Conservation (phyloP, 2,329 filamentous ascomycete species). For the Fusarium odoratissimum region DNA sequence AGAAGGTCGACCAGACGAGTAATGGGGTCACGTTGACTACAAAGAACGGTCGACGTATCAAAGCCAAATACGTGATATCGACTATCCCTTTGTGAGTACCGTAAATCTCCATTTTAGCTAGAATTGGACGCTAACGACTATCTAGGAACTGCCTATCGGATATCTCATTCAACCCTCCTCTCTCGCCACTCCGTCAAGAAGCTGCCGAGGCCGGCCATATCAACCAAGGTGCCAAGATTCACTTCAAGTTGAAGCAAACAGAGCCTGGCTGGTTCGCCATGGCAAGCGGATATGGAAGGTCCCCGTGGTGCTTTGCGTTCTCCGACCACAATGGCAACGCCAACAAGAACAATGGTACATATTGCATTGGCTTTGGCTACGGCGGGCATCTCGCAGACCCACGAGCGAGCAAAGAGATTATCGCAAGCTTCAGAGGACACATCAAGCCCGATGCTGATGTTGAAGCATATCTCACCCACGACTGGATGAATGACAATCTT, state of each 20-base stretch:
- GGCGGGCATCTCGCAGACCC: constrained; percentile 8
- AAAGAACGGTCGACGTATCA: constrained; percentile 9
- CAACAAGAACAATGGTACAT: constrained; percentile 1
- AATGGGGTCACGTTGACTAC: neutral
- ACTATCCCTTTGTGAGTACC: constrained; percentile 32
- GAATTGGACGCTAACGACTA: neutral
- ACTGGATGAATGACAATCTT: constrained; percentile 34
- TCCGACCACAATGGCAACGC: constrained; percentile 34
- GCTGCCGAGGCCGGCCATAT: constrained; percentile 20
- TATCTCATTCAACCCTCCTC: neutral
- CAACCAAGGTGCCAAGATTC: constrained; percentile 22
- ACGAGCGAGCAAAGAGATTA: neutral
- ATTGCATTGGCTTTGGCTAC: constrained; percentile 35
- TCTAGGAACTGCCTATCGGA: neutral
- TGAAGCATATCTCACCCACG: constrained; percentile 35
- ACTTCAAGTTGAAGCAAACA: constrained; percentile 14
- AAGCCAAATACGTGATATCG: constrained; percentile 7
- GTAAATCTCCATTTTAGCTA: fast-evolving
- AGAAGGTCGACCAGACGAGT: neutral
- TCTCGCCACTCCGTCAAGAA: constrained; percentile 11
- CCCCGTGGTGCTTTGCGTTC: constrained; percentile 28
- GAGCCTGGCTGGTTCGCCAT: constrained; percentile 17
- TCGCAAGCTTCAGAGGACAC: constrained; percentile 1
- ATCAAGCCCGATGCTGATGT: constrained; percentile 16
- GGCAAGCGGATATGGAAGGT: constrained; percentile 10